Evolutionary conservation across 78 protist genomes (phyloP), one percentile per base, ranked within the genome.

Genomic region (Pelomyxa schiedti): DNA sequence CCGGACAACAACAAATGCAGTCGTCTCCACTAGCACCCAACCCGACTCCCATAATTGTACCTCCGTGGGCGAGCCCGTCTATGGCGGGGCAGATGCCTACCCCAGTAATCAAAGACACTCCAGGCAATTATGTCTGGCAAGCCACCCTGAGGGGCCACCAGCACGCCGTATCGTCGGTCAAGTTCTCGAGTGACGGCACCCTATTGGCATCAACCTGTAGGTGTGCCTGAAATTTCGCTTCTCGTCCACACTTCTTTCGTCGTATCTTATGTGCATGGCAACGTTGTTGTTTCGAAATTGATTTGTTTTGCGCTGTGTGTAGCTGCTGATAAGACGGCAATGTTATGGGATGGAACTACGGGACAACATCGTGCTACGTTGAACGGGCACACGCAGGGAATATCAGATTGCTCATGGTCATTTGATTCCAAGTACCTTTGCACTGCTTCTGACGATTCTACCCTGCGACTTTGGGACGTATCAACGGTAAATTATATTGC

Each of bases 121-220:
- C n/a, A n/a, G n/a, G n/a, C n/a, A n/a, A n/a, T n/a, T n/a, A n/a
- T n/a, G n/a, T n/a, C n/a, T n/a, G n/a, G 58, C 58, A 16, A 16
- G 58, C 58, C 58, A 16, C 16, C 32, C 58, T 47, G 32, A 16
- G 76, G 66, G 95, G 95, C 2, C 97, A 94, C 79, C 32, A 38
- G n/a, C 58, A 82, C 29, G 82, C 95, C 3, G 80, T 94, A 24
- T 81, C 92, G 28, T 7, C 80, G 5, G 97, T 94, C 40, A 94
- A 94, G 75, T 91, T 89, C 68, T 82, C 91, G 0, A 88, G 90
- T 8, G 87, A 90, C 77, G 97, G 97, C 35, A 58, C 66, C 41
- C 77, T 73, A 83, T 78, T 94, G 73, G 92, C 93, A 1, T 76
- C 81, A 42, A 73, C 90, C n/a, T 87, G 91, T 87, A 47, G 22